Evolutionary conservation across 2,329 filamentous ascomycete genomes (phyloP).

Genomic region (Alternaria panax): DNA sequence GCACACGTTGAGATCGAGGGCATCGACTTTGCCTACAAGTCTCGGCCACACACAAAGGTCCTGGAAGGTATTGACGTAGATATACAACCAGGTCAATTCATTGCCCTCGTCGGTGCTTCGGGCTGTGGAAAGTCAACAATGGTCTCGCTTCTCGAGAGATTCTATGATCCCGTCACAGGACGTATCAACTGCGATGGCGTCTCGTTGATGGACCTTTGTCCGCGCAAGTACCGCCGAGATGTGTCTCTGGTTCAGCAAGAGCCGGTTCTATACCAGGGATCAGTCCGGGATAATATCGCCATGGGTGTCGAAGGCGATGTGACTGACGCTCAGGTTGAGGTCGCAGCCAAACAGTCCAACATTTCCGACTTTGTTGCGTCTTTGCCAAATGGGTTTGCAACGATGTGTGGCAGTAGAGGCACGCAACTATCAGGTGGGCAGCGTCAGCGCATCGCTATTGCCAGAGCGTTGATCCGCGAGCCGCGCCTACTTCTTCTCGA

Average conservation of each 20-base stretch:
- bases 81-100: constrained; percentile 73
- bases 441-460: constrained; percentile 94
- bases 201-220: constrained; percentile 75
- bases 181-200: constrained; percentile 80
- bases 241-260: constrained; percentile 93
- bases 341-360: constrained; percentile 74
- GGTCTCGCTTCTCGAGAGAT: constrained; percentile 88
- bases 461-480: constrained; percentile 86
- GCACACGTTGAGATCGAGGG: constrained; percentile 58
- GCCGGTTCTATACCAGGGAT: constrained; percentile 92
- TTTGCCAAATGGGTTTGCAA: constrained; percentile 63
- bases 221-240: constrained; percentile 83
- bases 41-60: constrained; percentile 77
- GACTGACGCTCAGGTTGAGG: constrained; percentile 74
- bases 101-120: constrained; percentile 88
- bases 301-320: constrained; percentile 70
- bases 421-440: constrained; percentile 73
- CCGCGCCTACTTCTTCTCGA: constrained; percentile 74
- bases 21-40: constrained; percentile 83
- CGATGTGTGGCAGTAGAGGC: constrained; percentile 42
- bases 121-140: constrained; percentile 96
- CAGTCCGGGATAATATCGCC: constrained; percentile 87
- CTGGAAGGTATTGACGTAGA: constrained; percentile 80
- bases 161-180: constrained; percentile 87
- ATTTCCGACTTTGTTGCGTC: constrained; percentile 46